Evolutionary conservation across 495 filamentous ascomycete genomes (phyloP), one percentile per base, ranked within the genome.

Genomic region (Talaromyces trachyspermus): DNA sequence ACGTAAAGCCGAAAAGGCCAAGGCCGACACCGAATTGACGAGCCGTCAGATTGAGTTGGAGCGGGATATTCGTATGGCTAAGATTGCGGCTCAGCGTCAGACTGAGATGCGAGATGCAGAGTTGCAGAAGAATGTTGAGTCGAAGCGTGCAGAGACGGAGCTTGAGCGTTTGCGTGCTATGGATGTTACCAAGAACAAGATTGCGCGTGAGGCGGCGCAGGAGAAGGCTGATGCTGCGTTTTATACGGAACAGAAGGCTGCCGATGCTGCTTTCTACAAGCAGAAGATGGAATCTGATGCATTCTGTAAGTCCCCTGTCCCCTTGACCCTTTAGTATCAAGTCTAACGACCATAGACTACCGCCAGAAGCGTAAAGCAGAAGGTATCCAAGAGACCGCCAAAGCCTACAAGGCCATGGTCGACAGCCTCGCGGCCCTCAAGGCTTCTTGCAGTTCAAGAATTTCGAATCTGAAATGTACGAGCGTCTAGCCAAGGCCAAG

Each of bases 161-260:
- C 68, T 89, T 32, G 87, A 92, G 58, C 78, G 83, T 40, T 75
- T 85, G 39, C 74, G 87, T 49, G 87, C 86, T 19, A 76, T 69
- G 9, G 84, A 86, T 49, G 86, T 90, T 46, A 85, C 84, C 27
- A 82, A 86, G 64, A 85, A 84, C 44, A 82, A 79, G 53, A 89
- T 90, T 54, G 65, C 68, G 3, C 76, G 78, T 27, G 87, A 92
- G 61, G 65, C 81, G 9, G 77, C 85, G 37, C 77, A 89, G 61
- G 79, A 91, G 61, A 77, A 77, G 9, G 84, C 87, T 5, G 85
- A 89, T 59, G 81, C 80, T 2, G 62, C 68, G 25, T 77, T 76
- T 10, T 62, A 70, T 46, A 43, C 60, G 8, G 58, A 61, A 24
- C 60, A 58, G n/a, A 68, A 63, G 51, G 66, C 69, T 4, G 78